Base-by-base conservation (phyloP, 2,329 filamentous ascomycete species). In the Scedosporium boydii region DNA sequence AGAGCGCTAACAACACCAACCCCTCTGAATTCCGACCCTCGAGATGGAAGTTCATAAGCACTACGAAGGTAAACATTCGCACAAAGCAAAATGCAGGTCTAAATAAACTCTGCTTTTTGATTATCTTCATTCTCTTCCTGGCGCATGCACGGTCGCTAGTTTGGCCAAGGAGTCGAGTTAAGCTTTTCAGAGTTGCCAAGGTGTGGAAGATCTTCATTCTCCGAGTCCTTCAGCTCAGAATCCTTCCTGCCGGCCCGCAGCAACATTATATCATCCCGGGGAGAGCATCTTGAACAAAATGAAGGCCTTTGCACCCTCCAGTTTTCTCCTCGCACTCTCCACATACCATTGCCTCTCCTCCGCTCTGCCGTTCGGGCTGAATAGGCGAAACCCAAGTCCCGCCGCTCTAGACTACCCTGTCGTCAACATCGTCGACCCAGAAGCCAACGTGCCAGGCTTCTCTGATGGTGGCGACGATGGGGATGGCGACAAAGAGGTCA, bases 351-450 rank as follows among this genome's bases (percentile, higher is more conserved):
- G 26, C 21, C 51, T 62, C 23, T 29, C 60, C 3, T 23, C 42
- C 21, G 60, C 51, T 23, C 53, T 58, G 14, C 60, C 60, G 3
- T n/a, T 62, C 38, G 27, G n/a, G 67, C 44, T 63, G 64, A 10
- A 69, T 69, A 3, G 63, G 72, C 56, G 73, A 74, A 4, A 65
- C 75, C 16, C 60, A 69, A 44, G 65, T 66, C 62, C 56, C 29
- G 27, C 48, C 62, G 6, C 55, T 59, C 27, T 58, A 42, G 6
- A 65, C 56, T 60, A 64, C 38, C 16, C 44, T 46, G 55, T 64
- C 53, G 48, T 61, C 63, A 23, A 62, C 51, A 29, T 64, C 63
- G 61, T 58, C 38, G 60, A 60, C 27, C 29, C 60, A 1, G 60
- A 57, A 38, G 57, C 51, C 44, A 21, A 55, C 18, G 51, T 27